A percentile compares a stretch with the other conserved stretches of the same genome.
phyloP scores from a whole-genome alignment of 192 early-diverging fungal genomes.

The Geranomyces michiganensis region DNA sequence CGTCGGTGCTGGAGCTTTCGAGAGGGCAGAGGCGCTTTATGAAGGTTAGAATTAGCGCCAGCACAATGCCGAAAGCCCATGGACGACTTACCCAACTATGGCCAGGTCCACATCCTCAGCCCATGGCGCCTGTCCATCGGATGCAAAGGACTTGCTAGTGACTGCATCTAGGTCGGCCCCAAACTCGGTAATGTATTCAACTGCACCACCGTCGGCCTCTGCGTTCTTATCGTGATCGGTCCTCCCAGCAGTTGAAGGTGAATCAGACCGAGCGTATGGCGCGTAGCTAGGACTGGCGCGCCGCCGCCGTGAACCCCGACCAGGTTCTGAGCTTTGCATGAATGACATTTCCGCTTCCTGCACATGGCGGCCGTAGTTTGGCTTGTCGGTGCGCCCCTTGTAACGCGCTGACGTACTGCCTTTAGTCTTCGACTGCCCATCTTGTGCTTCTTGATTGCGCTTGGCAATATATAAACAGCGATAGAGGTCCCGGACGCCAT shows the following conservation, averaged over 20 bases:
- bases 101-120: background rate
- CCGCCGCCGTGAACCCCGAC: background rate
- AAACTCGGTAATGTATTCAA: constrained; percentile 34
- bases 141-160: background rate
- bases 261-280: constrained; percentile 21
- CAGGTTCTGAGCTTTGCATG: background rate
- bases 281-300: constrained; percentile 34
- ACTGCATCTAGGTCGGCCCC: background rate
- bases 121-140: background rate
- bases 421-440: background rate
- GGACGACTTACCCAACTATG: background rate
- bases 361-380: background rate
- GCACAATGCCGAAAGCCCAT: background rate
- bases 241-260: background rate
- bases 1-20: background rate
- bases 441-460: constrained; percentile 10
- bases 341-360: background rate
- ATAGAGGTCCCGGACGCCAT: constrained; percentile 47
- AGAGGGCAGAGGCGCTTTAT: too few species aligned
- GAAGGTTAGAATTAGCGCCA: background rate
- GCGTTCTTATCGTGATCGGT: background rate
- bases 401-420: background rate
- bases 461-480: constrained; percentile 34
- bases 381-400: background rate
- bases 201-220: background rate